phyloP scores from a whole-genome alignment of 2,329 filamentous ascomycete genomes.

The Cladosporium sp. region DNA sequence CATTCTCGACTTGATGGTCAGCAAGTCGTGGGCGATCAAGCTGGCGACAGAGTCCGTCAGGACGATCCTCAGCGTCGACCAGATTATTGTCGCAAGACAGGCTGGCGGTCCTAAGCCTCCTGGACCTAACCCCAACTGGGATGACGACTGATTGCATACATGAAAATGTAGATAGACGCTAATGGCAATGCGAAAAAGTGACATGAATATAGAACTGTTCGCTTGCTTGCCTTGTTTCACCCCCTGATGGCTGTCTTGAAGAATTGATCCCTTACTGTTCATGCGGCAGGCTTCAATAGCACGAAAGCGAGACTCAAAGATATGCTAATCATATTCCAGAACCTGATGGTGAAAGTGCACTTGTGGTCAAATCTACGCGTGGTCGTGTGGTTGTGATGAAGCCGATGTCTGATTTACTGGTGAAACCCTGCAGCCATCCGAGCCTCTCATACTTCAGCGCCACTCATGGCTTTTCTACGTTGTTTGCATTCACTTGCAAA shows the following conservation, averaged over 20 bases:
- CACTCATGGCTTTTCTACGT: no score
- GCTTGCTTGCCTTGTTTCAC: background rate
- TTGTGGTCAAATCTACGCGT: no score
- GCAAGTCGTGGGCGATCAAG: slow-evolving; percentile 97
- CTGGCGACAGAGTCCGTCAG: slow-evolving; percentile 92
- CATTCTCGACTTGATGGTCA: slow-evolving; percentile 87
- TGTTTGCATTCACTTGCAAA: no score
- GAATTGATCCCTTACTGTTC: background rate
- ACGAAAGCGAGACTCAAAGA: background rate
- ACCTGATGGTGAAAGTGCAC: no score
- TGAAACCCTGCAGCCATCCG: background rate
- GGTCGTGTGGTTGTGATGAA: background rate
- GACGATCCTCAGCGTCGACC: slow-evolving; percentile 93
- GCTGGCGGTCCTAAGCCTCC: slow-evolving; percentile 97
- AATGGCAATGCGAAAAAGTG: slow-evolving; percentile 19
- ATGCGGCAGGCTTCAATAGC: no score
- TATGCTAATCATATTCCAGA: background rate
- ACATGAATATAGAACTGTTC: slow-evolving; percentile 2
- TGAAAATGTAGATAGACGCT: slow-evolving; percentile 17
- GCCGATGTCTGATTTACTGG: background rate
- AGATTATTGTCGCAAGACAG: slow-evolving; percentile 97
- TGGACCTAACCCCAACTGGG: slow-evolving; percentile 82
- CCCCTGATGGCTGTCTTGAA: background rate
- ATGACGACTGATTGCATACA: slow-evolving; percentile 54
- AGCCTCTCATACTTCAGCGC: no score